These are phyloP conservation scores for Fusarium succisae DNA, from an alignment of 2,329 filamentous ascomycete genomes.

Conservation along the genomic window DNA sequence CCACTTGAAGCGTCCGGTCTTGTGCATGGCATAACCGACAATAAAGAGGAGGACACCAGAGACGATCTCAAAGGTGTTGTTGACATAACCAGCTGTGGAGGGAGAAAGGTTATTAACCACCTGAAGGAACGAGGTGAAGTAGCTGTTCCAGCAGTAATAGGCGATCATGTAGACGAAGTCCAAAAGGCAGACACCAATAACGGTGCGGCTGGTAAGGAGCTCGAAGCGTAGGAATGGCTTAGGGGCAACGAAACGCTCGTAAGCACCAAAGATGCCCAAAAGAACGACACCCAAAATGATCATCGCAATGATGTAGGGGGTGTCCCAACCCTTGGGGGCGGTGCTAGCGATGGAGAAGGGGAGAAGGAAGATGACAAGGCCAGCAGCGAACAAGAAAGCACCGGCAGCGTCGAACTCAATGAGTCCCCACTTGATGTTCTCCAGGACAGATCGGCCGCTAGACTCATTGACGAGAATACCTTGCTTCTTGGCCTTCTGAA, in stretches of 20 bases:
- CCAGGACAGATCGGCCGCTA: conserved; percentile 54
- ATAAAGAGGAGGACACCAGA: conserved; percentile 57
- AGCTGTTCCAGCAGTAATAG: conserved; percentile 58
- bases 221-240: conserved; percentile 65
- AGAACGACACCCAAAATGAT: conserved; percentile 64
- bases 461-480: conserved; percentile 53
- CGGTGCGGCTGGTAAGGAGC: conserved; percentile 58
- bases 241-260: conserved; percentile 64
- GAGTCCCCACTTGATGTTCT: conserved; percentile 51
- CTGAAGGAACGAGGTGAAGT: conserved; percentile 62
- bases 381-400: conserved; percentile 60
- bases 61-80: conserved; percentile 59
- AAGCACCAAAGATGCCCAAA: conserved; percentile 60
- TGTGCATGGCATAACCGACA: conserved; percentile 58
- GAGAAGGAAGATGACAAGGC: conserved; percentile 63
- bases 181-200: conserved; percentile 58
- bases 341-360: conserved; percentile 64
- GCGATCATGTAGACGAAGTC: conserved; percentile 52
- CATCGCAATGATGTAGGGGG: conserved; percentile 63
- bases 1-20: conserved; percentile 62
- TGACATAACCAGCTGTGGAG: conserved; percentile 58
- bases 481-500: conserved; percentile 62
- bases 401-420: conserved; percentile 51
- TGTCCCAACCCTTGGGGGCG: conserved; percentile 56
- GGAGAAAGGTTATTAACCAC: conserved; percentile 59